These are phyloP conservation scores for Rhypophila decipiens DNA, from an alignment of 495 filamentous ascomycete species.

Conservation along the genomic window DNA sequence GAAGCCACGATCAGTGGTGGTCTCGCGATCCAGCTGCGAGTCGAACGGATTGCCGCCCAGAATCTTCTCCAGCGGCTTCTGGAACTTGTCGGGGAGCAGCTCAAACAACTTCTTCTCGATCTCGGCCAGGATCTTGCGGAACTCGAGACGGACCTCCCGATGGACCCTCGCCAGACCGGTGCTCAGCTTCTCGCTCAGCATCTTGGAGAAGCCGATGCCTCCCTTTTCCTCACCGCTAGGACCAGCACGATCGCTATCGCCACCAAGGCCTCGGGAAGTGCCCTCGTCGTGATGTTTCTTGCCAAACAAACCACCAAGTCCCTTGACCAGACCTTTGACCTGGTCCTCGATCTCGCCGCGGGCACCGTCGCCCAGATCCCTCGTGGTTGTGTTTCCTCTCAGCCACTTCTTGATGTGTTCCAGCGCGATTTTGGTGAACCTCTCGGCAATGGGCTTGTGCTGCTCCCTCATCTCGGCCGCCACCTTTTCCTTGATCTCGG, in stretches of 20 bases:
- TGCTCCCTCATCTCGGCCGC: conserved; percentile 21
- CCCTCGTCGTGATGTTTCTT: conserved; percentile 15
- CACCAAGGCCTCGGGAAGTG: conserved; percentile 13
- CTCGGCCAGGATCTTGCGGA: conserved; percentile 25
- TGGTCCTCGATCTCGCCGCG: conserved; percentile 31
- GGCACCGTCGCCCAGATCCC: conserved; percentile 29
- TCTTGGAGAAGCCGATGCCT: conserved; percentile 25
- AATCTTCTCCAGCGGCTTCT: conserved; percentile 28
- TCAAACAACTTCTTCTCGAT: conserved; percentile 31
- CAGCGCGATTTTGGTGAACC: conserved; percentile 28
- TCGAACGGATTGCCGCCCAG: conserved; percentile 31
- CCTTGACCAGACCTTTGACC: conserved; percentile 31
- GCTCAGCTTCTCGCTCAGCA: conserved; percentile 33
- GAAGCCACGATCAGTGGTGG: conserved; percentile 18
- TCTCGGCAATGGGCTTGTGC: conserved; percentile 26
- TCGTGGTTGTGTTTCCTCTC: conserved; percentile 25
- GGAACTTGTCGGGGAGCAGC: conserved; percentile 26
- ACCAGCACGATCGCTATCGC: conserved; percentile 12
- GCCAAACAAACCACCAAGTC: conserved; percentile 25
- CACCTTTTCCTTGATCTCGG: conserved; percentile 29
- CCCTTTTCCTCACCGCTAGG: conserved; percentile 6
- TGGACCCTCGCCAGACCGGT: conserved; percentile 26
- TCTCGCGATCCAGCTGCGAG: conserved; percentile 23
- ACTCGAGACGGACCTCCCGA: conserved; percentile 29
- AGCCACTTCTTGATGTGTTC: conserved; percentile 31